Percentiles rank a stretch among this genome's conserved stretches.
These are phyloP conservation scores for Aureoboletus auriporus DNA, from an alignment of 768 basidiomycete genomes.

Conservation along the genomic window DNA sequence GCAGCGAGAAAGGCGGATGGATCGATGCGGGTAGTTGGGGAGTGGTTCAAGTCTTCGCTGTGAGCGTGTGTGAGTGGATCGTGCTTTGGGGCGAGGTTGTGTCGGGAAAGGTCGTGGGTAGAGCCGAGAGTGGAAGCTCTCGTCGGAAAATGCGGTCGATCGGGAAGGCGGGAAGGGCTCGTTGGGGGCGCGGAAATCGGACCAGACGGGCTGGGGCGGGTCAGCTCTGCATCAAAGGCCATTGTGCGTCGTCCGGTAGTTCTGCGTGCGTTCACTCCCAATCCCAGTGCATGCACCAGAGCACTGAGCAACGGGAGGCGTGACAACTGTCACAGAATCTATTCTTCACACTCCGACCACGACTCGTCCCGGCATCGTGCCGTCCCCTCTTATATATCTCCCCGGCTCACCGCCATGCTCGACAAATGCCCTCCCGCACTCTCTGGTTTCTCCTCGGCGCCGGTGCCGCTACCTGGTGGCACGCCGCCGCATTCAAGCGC, in stretches of 20 bases:
- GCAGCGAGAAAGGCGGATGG: constrained; percentile 34
- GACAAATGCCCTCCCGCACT: constrained; percentile 61
- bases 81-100: constrained; percentile 34
- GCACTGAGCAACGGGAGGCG: constrained; percentile 3
- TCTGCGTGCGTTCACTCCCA: too few species aligned
- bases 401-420: too few species aligned
- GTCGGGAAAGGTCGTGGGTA: constrained; percentile 50
- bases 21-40: constrained; percentile 12
- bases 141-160: constrained; percentile 53
- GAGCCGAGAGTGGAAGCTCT: constrained; percentile 63
- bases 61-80: constrained; percentile 46
- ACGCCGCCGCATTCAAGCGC: constrained; percentile 40
- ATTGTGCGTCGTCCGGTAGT: constrained; percentile 7
- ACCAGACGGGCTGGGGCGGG: constrained; percentile 8
- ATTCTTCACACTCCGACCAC: constrained; percentile 12
- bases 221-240: constrained; percentile 31
- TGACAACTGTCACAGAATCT: constrained; percentile 20
- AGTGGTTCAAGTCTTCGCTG: constrained; percentile 69
- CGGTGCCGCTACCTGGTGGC: constrained; percentile 33
- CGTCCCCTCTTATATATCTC: background rate
- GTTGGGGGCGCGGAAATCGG: constrained; percentile 36
- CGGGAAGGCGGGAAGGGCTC: constrained; percentile 38
- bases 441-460: constrained; percentile 70
- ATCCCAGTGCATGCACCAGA: too few species aligned
- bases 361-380: constrained; percentile 17